Base-by-base conservation (phyloP, 2,329 filamentous ascomycete genomes). In the Fusarium sp. region DNA sequence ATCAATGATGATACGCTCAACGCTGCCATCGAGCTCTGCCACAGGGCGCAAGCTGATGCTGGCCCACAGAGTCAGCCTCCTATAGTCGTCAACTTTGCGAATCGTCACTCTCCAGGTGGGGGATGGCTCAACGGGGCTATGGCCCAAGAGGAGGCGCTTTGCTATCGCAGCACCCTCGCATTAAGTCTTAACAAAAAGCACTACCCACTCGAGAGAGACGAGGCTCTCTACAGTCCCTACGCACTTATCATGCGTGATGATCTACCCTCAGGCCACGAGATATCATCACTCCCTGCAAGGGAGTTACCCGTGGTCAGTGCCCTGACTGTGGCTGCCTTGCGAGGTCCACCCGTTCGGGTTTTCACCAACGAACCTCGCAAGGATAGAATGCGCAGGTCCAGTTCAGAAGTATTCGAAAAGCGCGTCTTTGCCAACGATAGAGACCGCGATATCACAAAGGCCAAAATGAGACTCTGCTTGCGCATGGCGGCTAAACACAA, bases 161-260 rank as follows among this genome's bases (percentile, higher is more conserved):
- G 15, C 10, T 44, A 44, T 1, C n/a, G 41, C 3, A 44, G 41
- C 9, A 44, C 41, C n/a, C 41, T 44, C 0, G n/a, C 41, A 0
- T 6, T 24, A 4, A 44, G 41, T 26, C 41, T 24, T 15, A 24
- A 44, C n/a, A 44, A 44, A 6, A 44, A 26, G n/a, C 41, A 44
- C 2, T 44, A 44, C n/a, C 41, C 41, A 4, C n/a, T 44, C 9
- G 15, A 24, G n/a, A 44, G n/a, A 18, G 41, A 44, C 15, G 41
- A 44, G n/a, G 41, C n/a, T 44, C n/a, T 44, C 5, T 44, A 44
- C 6, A 44, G 41, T 1, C 41, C 41, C 3, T 44, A 24, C 11
- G 2, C n/a, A 8, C 41, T 44, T 15, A 44, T 44, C 1, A 44
- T 44, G 9, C 41, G 41, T 4, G 41, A 44, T 24, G 41, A 44